Percentiles rank a stretch among this genome's conserved stretches.
phyloP scores from a whole-genome alignment of 345 rosid genomes.

The Hirschfeldia incana region DNA sequence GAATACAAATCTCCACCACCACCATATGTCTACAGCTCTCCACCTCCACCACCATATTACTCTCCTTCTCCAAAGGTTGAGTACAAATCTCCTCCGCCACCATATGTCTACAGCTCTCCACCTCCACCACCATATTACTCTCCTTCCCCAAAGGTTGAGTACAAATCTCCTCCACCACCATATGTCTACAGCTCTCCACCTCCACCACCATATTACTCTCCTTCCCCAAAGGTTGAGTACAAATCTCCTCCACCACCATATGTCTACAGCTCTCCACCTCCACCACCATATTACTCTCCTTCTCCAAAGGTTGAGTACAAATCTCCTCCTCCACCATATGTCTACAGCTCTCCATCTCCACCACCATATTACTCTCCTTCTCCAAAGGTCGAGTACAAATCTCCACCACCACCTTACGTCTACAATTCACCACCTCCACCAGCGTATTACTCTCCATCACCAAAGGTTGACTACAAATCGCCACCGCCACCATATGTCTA shows the following conservation, averaged over 20 bases:
- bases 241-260: slow-evolving; percentile 2
- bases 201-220: slow-evolving; percentile 2
- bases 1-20: slow-evolving; percentile 13
- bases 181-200: not conserved
- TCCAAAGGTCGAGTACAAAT: not conserved
- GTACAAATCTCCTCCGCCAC: not conserved
- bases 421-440: slow-evolving; percentile 9
- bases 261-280: slow-evolving; percentile 4
- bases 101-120: not conserved
- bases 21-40: not conserved
- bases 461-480: slow-evolving; percentile 2
- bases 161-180: not conserved
- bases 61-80: not conserved
- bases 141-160: not conserved
- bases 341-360: not conserved
- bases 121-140: not conserved
- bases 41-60: not conserved
- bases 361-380: not conserved
- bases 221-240: not conserved
- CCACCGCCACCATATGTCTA: not conserved
- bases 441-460: not conserved
- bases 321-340: slow-evolving; percentile 11
- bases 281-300: slow-evolving; percentile 14
- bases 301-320: slow-evolving; percentile 5
- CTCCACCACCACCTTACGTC: not conserved